These are phyloP conservation scores for Cyclotella sp. DNA, from an alignment of 108 stramenopile species.

Conservation along the genomic window DNA sequence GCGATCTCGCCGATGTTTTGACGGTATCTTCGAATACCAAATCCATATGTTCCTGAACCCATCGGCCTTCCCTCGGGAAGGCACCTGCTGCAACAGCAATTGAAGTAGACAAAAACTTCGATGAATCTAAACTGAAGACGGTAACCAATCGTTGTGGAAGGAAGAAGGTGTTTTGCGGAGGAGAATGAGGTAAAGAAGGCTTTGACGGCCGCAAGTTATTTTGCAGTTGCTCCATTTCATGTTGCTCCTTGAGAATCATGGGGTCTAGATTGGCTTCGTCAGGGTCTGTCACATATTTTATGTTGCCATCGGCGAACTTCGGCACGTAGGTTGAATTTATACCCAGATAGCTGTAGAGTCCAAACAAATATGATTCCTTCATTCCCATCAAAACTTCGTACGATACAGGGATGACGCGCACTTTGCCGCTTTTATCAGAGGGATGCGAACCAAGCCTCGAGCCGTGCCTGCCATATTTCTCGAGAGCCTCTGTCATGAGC, in stretches of 20 bases:
- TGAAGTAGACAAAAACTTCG: slow-evolving; percentile 17
- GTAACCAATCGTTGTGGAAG: slow-evolving; percentile 18
- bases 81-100: slow-evolving; percentile 19
- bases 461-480: slow-evolving; percentile 31
- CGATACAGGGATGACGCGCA: slow-evolving; percentile 21
- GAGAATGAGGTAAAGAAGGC: background rate
- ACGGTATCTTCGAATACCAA: slow-evolving; percentile 15
- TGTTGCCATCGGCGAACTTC: slow-evolving; percentile 25
- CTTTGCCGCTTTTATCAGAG: background rate
- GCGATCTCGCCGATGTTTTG: background rate
- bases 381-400: slow-evolving; percentile 32
- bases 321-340: slow-evolving; percentile 34
- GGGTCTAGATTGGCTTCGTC: background rate
- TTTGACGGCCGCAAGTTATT: background rate
- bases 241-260: background rate
- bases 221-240: background rate
- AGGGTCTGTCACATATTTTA: slow-evolving; percentile 22
- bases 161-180: background rate
- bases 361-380: slow-evolving; percentile 19
- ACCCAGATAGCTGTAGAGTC: slow-evolving; percentile 22
- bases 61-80: slow-evolving; percentile 7
- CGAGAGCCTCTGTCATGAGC: slow-evolving; percentile 34
- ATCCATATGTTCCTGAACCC: background rate
- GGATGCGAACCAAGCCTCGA: background rate
- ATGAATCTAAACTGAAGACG: slow-evolving; percentile 15